Conservation (phyloP, 2,329 filamentous ascomycete species). For the Metarhizium sp. region DNA sequence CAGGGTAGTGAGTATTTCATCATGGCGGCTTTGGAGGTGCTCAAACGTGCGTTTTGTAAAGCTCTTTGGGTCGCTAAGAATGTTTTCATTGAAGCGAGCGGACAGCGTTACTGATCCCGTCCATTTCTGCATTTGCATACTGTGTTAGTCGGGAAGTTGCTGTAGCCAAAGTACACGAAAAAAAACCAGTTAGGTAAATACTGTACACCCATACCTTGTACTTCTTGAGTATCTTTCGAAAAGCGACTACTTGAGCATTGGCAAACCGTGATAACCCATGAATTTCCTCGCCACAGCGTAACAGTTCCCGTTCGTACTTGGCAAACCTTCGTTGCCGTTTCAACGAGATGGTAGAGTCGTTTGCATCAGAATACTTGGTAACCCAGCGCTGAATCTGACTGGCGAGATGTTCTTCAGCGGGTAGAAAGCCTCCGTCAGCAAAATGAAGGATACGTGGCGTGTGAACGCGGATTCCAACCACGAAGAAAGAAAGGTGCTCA, state of each 20-base stretch:
- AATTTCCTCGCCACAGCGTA: conserved; percentile 61
- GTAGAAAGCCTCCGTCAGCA: neutral
- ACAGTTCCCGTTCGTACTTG: conserved; percentile 42
- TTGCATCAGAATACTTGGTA: conserved; percentile 29
- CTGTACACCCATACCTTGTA: conserved; percentile 48
- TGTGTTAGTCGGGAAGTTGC: conserved; percentile 1
- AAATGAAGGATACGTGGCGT: no score
- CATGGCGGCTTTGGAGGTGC: conserved; percentile 39
- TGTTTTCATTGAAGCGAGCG: conserved; percentile 54
- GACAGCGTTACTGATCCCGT: conserved; percentile 60
- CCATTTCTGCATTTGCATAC: conserved; percentile 53
- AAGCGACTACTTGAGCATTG: conserved; percentile 63
- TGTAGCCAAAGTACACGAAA: neutral
- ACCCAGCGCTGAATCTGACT: conserved; percentile 37
- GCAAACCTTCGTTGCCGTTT: conserved; percentile 42
- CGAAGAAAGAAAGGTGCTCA: conserved; percentile 18
- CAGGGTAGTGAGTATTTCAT: conserved; percentile 38
- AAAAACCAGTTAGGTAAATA: neutral
- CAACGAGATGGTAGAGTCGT: conserved; percentile 23
- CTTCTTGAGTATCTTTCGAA: conserved; percentile 78
- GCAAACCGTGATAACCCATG: conserved; percentile 62
- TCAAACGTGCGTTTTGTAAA: conserved; percentile 60
- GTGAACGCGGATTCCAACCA: neutral
- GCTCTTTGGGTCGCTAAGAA: conserved; percentile 58
- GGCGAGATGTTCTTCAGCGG: conserved; percentile 35